Evolutionary conservation across 2,329 filamentous ascomycete genomes (phyloP), one percentile per base, ranked within the genome.

Genomic region (Paracorniculantispora psalliotae): DNA sequence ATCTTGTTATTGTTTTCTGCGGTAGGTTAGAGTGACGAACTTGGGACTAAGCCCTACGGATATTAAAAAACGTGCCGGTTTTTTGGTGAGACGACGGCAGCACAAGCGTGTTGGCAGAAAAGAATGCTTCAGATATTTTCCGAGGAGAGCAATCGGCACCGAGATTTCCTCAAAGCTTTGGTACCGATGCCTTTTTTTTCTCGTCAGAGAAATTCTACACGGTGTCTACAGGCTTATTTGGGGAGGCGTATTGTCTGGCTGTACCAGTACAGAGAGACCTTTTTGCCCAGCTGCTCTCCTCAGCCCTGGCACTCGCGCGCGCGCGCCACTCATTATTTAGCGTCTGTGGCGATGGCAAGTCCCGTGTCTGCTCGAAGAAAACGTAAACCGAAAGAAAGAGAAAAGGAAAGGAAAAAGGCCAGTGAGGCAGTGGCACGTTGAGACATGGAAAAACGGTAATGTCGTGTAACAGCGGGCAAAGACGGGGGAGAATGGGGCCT

Each of bases 11-110:
- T 55, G 30, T 25, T 47, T 8, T 47, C 15, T 25, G n/a, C n/a
- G n/a, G n/a, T n/a, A n/a, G n/a, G n/a, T n/a, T n/a, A n/a, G n/a
- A n/a, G n/a, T n/a, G n/a, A n/a, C 9, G 43, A 8, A 13, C 21
- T 12, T 13, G 52, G 17, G 9, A 25, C 54, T 57, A 57, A 57
- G 54, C 54, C 54, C 54, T 57, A 49, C 25, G 19, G 54, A 57
- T 57, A 57, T 57, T 57, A 57, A 57, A 28, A 30, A 41, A 46
- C 23, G 19, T 30, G 15, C n/a, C 5, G n/a, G n/a, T 26, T 37
- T 13, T 52, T 26, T 25, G n/a, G 15, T 39, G 33, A 51, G 49
- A 51, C 21, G 15, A 30, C n/a, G 8, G 35, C 30, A 39, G 28
- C 10, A 30, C 8, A 13, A 28, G 17, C 13, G 9, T 4, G 6